Evolutionary conservation across 768 basidiomycete genomes (phyloP), one percentile per base, ranked within the genome.

Genomic region (Filobasidium wieringae): DNA sequence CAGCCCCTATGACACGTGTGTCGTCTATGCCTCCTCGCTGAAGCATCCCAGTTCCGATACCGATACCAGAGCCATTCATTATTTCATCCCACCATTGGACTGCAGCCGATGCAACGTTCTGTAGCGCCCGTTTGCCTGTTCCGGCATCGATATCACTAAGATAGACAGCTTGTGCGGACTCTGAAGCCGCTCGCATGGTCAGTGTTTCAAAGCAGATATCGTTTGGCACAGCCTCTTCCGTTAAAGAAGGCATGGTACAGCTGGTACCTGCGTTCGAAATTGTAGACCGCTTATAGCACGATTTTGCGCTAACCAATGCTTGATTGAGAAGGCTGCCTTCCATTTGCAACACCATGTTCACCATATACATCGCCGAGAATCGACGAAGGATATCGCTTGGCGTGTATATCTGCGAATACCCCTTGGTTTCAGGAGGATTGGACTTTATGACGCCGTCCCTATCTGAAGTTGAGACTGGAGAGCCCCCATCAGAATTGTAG

Each of bases 31-130:
- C 26, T 41, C 58, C 37, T 19, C 66, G 29, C 52, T 63, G 52
- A 52, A 36, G 34, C 22, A 57, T 51, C 19, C 55, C 52, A 22
- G 32, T 37, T 2, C 61, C 61, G 33, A 62, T n/a, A 2, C 53
- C 32, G 52, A 57, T 53, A 27, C 53, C 59, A 26, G 31, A 40
- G 12, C 59, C 59, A 51, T 53, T 56, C 59, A 61, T 63, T 32
- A 66, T 51, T 39, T 71, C 64, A 8, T 51, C 60, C 70, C 67
- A 69, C 68, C 68, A 69, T 30, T 58, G 45, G 9, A 66, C 41
- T 19, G 64, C 64, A 7, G 57, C 49, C 17, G 40, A 52, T 11
- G 49, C 54, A 14, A 64, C 52, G 14, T 63, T 52, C 15, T 61
- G 51, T 27, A 68, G 33, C 12, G 58, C 53, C 4, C 37, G 49